Evolutionary conservation across 129 eudicot species (phyloP).

Genomic region (Gnaphalium uliginosum): DNA sequence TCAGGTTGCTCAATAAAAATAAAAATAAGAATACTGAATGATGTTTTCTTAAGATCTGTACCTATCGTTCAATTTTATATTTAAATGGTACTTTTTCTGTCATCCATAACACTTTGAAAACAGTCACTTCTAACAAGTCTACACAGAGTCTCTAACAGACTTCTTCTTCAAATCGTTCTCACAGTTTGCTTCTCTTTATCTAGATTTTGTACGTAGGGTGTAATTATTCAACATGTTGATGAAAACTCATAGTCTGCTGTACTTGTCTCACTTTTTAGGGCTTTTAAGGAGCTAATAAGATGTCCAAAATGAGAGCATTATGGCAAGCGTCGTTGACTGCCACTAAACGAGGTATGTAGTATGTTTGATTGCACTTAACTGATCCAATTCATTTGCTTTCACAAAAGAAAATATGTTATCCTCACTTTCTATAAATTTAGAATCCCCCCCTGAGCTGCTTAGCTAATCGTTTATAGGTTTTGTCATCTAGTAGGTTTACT

Average conservation of each 20-base stretch:
- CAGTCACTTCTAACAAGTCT: too few species aligned
- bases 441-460: background rate
- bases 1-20: too few species aligned
- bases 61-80: too few species aligned
- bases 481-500: background rate
- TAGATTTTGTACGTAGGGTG: background rate
- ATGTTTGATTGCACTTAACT: background rate
- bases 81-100: too few species aligned
- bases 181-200: background rate
- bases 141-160: too few species aligned
- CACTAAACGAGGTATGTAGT: conserved; percentile 69
- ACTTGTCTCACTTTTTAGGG: conserved; percentile 15
- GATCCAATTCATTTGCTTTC: background rate
- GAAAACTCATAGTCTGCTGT: background rate
- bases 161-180: background rate
- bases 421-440: background rate
- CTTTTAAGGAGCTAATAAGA: conserved; percentile 21
- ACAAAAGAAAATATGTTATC: background rate
- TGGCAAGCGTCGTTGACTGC: conserved; percentile 85
- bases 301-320: conserved; percentile 79
- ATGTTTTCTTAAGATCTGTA: too few species aligned
- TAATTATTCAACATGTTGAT: background rate
- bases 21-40: too few species aligned
- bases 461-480: background rate
- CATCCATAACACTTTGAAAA: too few species aligned